Evolutionary conservation across 2,329 filamentous ascomycete genomes (phyloP), one percentile per base, ranked within the genome.

Genomic region (Ophiostoma himal-ulmi): DNA sequence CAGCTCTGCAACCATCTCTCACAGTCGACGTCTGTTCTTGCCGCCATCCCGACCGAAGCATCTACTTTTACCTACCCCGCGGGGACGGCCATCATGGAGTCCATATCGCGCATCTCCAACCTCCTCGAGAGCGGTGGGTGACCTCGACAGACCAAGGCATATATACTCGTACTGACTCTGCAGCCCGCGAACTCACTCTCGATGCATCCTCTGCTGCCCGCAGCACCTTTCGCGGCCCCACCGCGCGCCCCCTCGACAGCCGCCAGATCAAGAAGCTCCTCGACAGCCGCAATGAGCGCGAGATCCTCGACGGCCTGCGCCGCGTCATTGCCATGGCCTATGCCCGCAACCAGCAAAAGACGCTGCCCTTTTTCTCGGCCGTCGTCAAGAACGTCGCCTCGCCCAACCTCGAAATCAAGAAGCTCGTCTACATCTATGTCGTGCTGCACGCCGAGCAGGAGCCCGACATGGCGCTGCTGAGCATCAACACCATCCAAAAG

Each of bases 401-500:
- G 52, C 91, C 94, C 17, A 97, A 93, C 76, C 86, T 97, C 76
- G 93, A 96, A 77, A 94, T 98, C 80, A 96, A 97, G 82, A 98
- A 98, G 80, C 88, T 99, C 70, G 95, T 99, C 73, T 99, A 99
- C 83, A 96, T 97, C 78, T 99, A 97, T 81, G 89, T 99, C 73
- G 90, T 98, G 72, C 92, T 96, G 78, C 94, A 99, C 85, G 95
- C 95, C 78, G 95, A 98, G 79, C 89, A 93, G 74, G 95, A 98
- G 77, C 95, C 94, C 71, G 95, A 99, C 80, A 91, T 97, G 65
- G 94, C 95, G 26, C 86, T 99, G 52, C 86, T 99, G 64, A 97
- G 94, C 71, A 97, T 99, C 85, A 99, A 99, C 81, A 96, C 95
- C 7, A 98, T 99, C 75, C 95, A 99, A 78, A 98, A 97, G 81